A percentile compares a stretch with the other conserved stretches of the same genome.
phyloP scores from a whole-genome alignment of 805 yeast species.

The Myxozyma monticola region DNA sequence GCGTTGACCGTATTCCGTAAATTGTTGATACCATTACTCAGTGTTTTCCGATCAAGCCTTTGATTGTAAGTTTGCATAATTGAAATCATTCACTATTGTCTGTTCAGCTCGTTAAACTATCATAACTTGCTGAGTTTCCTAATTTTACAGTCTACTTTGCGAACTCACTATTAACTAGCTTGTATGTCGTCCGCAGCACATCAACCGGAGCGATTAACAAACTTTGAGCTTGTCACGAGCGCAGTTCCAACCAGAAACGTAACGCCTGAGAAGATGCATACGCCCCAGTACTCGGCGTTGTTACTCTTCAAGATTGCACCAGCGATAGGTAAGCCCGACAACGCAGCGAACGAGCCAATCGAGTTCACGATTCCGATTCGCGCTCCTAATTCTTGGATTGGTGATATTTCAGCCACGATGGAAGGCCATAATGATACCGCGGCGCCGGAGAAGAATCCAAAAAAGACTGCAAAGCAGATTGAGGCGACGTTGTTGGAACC shows the following conservation, averaged over 20 bases:
- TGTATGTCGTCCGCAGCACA: constrained; percentile 27
- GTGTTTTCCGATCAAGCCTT: no score
- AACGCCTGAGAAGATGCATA: constrained; percentile 38
- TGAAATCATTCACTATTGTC: no score
- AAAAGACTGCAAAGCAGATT: constrained; percentile 35
- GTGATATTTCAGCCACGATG: constrained; percentile 34
- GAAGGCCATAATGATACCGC: constrained; percentile 39
- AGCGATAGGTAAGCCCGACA: constrained; percentile 43
- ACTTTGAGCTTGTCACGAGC: no score
- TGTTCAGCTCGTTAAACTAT: background rate
- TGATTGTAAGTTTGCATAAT: no score
- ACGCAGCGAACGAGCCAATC: constrained; percentile 40
- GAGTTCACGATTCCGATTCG: constrained; percentile 63
- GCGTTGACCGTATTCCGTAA: no score
- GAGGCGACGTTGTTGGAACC: constrained; percentile 41
- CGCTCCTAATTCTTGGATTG: constrained; percentile 34
- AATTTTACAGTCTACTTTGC: constrained; percentile 34
- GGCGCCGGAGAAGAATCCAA: no score
- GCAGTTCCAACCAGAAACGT: constrained; percentile 37
- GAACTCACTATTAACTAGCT: constrained; percentile 32
- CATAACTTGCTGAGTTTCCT: constrained; percentile 20
- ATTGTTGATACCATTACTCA: no score
- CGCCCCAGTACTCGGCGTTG: constrained; percentile 36
- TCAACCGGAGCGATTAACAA: no score
- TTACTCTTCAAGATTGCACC: constrained; percentile 37